Percentiles rank a stretch among this genome's conserved stretches.
phyloP scores from a whole-genome alignment of 2,329 filamentous ascomycete species.

The Trichoderma asperellum region DNA sequence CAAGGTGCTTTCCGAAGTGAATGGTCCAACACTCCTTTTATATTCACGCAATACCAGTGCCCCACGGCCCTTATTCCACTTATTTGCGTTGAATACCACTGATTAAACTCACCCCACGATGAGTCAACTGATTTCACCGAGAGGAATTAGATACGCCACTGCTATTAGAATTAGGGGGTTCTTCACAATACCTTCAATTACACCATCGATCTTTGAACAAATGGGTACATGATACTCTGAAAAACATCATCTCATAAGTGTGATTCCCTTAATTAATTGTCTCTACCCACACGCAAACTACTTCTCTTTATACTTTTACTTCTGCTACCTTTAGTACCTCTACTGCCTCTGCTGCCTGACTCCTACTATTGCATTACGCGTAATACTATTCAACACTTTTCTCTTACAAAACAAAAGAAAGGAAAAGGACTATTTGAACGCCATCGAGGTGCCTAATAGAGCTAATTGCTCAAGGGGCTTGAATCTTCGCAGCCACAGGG shows the following conservation, averaged over 20 bases:
- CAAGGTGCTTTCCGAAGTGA: not conserved
- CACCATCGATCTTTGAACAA: not conserved
- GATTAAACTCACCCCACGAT: not conserved
- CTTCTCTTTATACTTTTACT: not conserved
- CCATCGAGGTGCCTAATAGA: not conserved
- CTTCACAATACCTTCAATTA: not conserved
- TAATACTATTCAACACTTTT: too few relatives aligned
- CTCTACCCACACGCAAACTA: not conserved
- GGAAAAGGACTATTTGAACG: not conserved
- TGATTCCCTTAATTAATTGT: not conserved
- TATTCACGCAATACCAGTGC: not conserved
- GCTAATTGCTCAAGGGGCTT: not conserved
- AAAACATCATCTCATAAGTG: not conserved
- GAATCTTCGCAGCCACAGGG: not conserved
- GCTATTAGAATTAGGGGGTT: not conserved
- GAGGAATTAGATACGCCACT: not conserved
- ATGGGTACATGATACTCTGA: not conserved
- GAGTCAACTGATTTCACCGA: not conserved
- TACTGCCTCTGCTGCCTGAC: not conserved
- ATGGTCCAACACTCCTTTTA: not conserved
- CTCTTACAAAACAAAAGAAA: not conserved
- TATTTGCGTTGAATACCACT: not conserved
- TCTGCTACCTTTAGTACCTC: not conserved
- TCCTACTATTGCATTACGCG: not conserved
- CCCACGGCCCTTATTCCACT: not conserved